Evolutionary conservation across 768 basidiomycete genomes (phyloP).

Genomic region (Piloderma croceum): DNA sequence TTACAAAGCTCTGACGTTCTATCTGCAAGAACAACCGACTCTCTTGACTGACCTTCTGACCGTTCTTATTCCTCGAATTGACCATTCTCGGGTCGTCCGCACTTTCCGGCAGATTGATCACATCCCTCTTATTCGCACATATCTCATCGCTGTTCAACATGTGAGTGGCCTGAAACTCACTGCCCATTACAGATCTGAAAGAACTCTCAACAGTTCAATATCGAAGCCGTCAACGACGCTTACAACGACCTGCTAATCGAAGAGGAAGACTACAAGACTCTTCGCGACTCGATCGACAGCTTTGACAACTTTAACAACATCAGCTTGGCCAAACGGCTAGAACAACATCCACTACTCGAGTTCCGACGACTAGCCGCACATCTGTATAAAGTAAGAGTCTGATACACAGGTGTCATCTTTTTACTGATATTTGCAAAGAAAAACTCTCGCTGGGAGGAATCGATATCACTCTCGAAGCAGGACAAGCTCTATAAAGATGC

Average conservation of each 20-base stretch:
- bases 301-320: conserved; percentile 98
- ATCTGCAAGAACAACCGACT: conserved; percentile 89
- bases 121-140: conserved; percentile 90
- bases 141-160: conserved; percentile 95
- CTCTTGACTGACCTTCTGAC: conserved; percentile 90
- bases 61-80: conserved; percentile 89
- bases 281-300: conserved; percentile 96
- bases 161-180: conserved; percentile 37
- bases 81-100: conserved; percentile 91
- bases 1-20: conserved; percentile 93
- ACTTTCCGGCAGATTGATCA: conserved; percentile 95
- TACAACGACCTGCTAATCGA: conserved; percentile 98
- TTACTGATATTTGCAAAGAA: conserved; percentile 47
- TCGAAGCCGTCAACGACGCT: conserved; percentile 96
- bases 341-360: conserved; percentile 88
- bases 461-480: conserved; percentile 89
- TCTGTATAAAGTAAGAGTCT: conserved; percentile 74
- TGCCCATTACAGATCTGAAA: conserved; percentile 2
- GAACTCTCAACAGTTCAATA: conserved; percentile 62
- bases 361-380: conserved; percentile 94
- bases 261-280: conserved; percentile 97
- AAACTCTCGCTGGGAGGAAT: conserved; percentile 94
- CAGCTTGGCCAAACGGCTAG: conserved; percentile 75
- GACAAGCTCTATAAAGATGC: conserved; percentile 98
- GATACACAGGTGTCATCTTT: background rate